Conservation (phyloP, 1,284 basidiomycete genomes). For the Gomphus bonarii region DNA sequence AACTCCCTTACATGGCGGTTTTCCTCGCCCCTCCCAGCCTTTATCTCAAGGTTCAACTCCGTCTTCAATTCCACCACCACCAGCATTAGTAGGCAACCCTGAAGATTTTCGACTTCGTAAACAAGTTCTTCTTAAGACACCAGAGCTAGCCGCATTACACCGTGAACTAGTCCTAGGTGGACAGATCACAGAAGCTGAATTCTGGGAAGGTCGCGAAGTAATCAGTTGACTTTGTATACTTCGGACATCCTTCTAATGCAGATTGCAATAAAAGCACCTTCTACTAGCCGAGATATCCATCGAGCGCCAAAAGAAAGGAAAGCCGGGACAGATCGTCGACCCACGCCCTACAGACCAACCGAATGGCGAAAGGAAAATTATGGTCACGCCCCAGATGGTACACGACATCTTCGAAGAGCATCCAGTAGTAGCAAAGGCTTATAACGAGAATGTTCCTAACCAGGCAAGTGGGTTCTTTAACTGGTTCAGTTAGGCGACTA, state of each 20-base stretch:
- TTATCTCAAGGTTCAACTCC: constrained; percentile 35
- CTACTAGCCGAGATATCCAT: constrained; percentile 61
- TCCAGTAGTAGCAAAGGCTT: constrained; percentile 87
- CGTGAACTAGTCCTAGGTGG: constrained; percentile 77
- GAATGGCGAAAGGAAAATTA: constrained; percentile 78
- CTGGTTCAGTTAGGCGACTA: constrained; percentile 11
- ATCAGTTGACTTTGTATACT: constrained; percentile 15
- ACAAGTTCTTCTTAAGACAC: constrained; percentile 66
- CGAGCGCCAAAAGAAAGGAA: constrained; percentile 71
- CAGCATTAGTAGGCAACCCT: constrained; percentile 48
- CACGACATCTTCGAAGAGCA: constrained; percentile 98
- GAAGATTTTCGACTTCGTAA: constrained; percentile 66
- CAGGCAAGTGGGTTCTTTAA: constrained; percentile 39
- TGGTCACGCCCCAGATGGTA: constrained; percentile 87
- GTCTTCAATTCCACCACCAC: constrained; percentile 27
- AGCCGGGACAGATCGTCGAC: constrained; percentile 81
- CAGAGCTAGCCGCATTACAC: constrained; percentile 71
- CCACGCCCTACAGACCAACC: constrained; percentile 76
- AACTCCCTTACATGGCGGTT: constrained; percentile 11
- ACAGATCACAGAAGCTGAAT: constrained; percentile 84
- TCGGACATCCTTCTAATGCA: constrained; percentile 11
- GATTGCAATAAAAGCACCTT: constrained; percentile 40
- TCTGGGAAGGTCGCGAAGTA: constrained; percentile 93
- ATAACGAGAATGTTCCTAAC: constrained; percentile 84
- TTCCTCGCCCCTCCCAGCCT: constrained; percentile 20